Evolutionary conservation across 192 early-diverging fungal species (phyloP), one percentile per base, ranked within the genome.

Genomic region (Funneliformis geosporum): DNA sequence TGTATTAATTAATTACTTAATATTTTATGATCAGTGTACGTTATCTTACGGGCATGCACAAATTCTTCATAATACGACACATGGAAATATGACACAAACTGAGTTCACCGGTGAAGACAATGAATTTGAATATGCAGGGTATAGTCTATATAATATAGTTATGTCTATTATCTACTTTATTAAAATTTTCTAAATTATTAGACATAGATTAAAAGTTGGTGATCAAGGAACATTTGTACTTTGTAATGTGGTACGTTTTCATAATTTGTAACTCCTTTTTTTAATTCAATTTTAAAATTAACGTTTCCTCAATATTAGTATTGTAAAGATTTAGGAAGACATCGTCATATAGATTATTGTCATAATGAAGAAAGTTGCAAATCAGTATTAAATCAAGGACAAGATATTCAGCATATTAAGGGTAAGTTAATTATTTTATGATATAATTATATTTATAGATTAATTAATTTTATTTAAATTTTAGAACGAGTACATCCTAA

Each of bases 281-380:
- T 1, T 12, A 2, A 38, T 59, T 46, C 33, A 33, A 33, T 2
- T 33, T 33, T 33, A 33, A 33, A 33, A 33, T 33, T 33, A 0
- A 0, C 2, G 33, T 74, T 11, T 75, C 23, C 16, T 9, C 16
- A 2, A 21, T 61, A 16, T 47, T 39, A 61, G 33, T 64, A 43
- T 39, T 81, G 80, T 44, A 50, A 76, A 60, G 46, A 59, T 12
- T n/a, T 47, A 14, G 64, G 74, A 9, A 60, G 62, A 7, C 80
- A 81, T 74, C 28, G 47, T 39, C 80, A 81, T 59, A 66, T 81
- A 10, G 80, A 81, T 55, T 81, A 76, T 50, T 81, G 80, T 8
- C 43, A 76, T 66, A 50, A 60, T 67, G 9, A 2, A 4, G 47
- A 65, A 18, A 38, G 16, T 50, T 81, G 80, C 7, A 40, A 75